Percentiles rank a stretch among this genome's conserved stretches.
These are phyloP conservation scores for Trichoderma sp. DNA, from an alignment of 2,329 filamentous ascomycete genomes.

Conservation along the genomic window DNA sequence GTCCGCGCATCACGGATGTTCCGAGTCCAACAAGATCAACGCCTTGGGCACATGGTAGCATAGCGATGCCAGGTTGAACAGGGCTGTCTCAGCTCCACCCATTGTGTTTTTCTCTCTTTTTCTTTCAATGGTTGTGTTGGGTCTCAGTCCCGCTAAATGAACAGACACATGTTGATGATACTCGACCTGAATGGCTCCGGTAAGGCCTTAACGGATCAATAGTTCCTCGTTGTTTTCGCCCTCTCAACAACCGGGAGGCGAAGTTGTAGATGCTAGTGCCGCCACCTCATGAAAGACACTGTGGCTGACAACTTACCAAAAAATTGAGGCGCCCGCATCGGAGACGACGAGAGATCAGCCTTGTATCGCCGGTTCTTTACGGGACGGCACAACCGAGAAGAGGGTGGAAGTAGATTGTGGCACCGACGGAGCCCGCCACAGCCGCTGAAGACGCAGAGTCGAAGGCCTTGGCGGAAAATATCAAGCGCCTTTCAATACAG, in stretches of 20 bases:
- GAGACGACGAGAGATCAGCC: conserved; percentile 5
- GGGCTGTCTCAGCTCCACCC: conserved; percentile 7
- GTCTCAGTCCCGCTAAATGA: background rate
- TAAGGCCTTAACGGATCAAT: background rate
- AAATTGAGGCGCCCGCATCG: conserved; percentile 8
- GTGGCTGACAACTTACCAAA: background rate
- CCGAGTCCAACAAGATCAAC: background rate
- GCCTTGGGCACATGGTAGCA: background rate
- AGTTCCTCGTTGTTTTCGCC: background rate
- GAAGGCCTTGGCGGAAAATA: background rate
- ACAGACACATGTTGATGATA: background rate
- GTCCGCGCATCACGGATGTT: background rate
- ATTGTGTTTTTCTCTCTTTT: background rate
- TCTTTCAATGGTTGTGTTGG: background rate
- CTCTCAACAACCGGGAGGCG: background rate
- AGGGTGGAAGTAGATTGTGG: background rate
- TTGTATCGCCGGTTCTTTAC: conserved; percentile 10
- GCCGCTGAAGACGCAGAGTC: conserved; percentile 12
- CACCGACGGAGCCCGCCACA: conserved; percentile 13
- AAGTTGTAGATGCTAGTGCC: background rate
- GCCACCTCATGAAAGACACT: background rate
- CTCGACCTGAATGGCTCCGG: background rate
- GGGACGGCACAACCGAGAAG: conserved; percentile 9
- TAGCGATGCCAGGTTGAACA: background rate
- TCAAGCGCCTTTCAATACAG: background rate